Evolutionary conservation across 2,329 filamentous ascomycete genomes (phyloP), one percentile per base, ranked within the genome.

Genomic region (Mycosphaerella arachidis): DNA sequence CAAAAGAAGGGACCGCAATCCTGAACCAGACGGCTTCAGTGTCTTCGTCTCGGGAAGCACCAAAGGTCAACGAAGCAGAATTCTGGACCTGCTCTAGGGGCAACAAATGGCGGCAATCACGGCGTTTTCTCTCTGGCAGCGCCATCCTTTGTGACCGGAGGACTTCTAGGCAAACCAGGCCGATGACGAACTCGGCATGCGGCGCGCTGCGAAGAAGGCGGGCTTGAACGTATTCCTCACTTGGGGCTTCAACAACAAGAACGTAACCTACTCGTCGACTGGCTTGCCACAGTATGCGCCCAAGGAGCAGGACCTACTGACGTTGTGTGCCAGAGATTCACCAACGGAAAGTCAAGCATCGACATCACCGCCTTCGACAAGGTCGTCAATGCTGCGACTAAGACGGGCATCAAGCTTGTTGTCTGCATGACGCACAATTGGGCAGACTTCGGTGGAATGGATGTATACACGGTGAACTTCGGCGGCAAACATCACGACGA

Each of bases 391-490:
- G 80, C 79, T 0, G 82, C 82, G 0, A 74, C 77, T 37, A 79
- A 79, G 40, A 73, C 74, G 0, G 78, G 77, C 51, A 78, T 82
- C 62, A 84, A 84, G 73, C 74, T 85, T 2, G 74, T 85, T 33
- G 72, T 85, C 12, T 76, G 81, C 0, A 67, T 85, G 59, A 84
- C 81, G 0, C 85, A 84, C 72, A 83, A 84, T 55, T 85, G 82
- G 82, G 81, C 81, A 6, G 81, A 84, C 57, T 84, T 84, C 55
- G 82, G 82, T 18, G 82, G 82, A n/a, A 83, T 84, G 80, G 82
- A 84, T 35, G 78, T 84, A 0, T 85, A 84, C 62, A 84, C 82
- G 0, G 75, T 80, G n/a, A 83, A 84, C 59, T 75, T 82, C 0
- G 81, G 81, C 0, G 79, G 79, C 1, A 71, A 72, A 27, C 83